A percentile compares a stretch with the other conserved stretches of the same genome.
phyloP scores from a whole-genome alignment of 1,139 yeast species.

The Diutina ranongensis region DNA sequence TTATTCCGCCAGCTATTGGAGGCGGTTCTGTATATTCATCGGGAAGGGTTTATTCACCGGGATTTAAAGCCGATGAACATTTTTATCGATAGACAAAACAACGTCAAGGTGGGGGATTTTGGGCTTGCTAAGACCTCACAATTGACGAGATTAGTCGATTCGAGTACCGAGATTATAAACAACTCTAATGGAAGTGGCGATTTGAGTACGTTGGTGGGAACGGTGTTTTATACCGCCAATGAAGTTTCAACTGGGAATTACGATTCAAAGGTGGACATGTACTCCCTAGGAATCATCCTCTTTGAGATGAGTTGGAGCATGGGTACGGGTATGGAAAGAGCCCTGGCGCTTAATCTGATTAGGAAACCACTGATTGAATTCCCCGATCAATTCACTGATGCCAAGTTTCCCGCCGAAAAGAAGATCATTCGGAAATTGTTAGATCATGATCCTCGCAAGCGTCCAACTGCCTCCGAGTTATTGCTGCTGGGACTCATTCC shows the following conservation, averaged over 20 bases:
- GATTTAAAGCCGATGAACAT: conserved; percentile 94
- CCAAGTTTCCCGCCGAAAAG: conserved; percentile 44
- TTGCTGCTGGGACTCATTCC: conserved; percentile 77
- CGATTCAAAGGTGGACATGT: conserved; percentile 91
- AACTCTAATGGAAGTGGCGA: conserved; percentile 50
- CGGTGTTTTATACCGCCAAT: conserved; percentile 83
- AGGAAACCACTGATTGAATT: conserved; percentile 49
- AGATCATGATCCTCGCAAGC: conserved; percentile 60
- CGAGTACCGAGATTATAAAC: too few species aligned
- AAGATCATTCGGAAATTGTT: conserved; percentile 54
- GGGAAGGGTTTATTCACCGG: conserved; percentile 90
- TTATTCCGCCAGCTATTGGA: conserved; percentile 79
- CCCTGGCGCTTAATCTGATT: conserved; percentile 50
- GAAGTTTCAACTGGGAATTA: conserved; percentile 76
- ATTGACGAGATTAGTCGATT: conserved; percentile 12
- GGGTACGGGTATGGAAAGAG: conserved; percentile 88
- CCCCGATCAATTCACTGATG: conserved; percentile 50
- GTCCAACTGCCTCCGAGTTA: conserved; percentile 73
- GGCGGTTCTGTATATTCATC: conserved; percentile 83
- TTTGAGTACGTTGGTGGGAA: conserved; percentile 85
- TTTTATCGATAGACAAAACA: conserved; percentile 81
- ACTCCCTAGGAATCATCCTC: conserved; percentile 85
- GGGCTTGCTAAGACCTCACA: conserved; percentile 83
- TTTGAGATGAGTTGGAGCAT: conserved; percentile 88
- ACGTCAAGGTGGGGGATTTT: conserved; percentile 92